These are phyloP conservation scores for Papilionanthe hybrid DNA, from an alignment of 116 monocot genomes.

Conservation along the genomic window DNA sequence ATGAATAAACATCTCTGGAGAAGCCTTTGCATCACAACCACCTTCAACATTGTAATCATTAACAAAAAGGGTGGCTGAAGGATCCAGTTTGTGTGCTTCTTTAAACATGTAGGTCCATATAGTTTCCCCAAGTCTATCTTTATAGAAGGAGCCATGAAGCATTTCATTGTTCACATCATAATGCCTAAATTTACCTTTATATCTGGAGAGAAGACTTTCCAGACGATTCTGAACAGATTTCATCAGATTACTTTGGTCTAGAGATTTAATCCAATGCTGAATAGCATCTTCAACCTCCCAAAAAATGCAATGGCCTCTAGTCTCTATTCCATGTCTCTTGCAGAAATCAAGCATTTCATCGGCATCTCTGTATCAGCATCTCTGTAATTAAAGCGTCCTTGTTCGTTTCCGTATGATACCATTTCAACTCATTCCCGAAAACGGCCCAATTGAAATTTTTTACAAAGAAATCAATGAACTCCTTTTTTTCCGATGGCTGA, in stretches of 20 bases:
- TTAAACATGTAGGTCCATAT: slow-evolving; percentile 71
- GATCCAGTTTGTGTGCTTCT: slow-evolving; percentile 54
- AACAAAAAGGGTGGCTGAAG: slow-evolving; percentile 68
- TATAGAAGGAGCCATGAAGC: slow-evolving; percentile 87
- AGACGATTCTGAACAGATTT: slow-evolving; percentile 53
- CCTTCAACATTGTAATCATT: slow-evolving; percentile 90
- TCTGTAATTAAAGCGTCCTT: slow-evolving; percentile 51
- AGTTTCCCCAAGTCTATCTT: slow-evolving; percentile 56
- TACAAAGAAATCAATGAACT: slow-evolving; percentile 71
- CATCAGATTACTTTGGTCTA: slow-evolving; percentile 43
- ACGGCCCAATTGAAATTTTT: slow-evolving; percentile 93
- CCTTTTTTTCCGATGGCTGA: slow-evolving; percentile 72
- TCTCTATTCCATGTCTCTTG: slow-evolving; percentile 39
- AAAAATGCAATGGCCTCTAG: slow-evolving; percentile 78
- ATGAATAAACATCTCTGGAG: slow-evolving; percentile 63
- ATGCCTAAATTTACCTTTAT: slow-evolving; percentile 59
- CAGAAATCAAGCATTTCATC: slow-evolving; percentile 76
- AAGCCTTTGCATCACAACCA: slow-evolving; percentile 62
- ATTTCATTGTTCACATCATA: slow-evolving; percentile 95
- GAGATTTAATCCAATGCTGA: slow-evolving; percentile 62
- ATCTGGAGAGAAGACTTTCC: slow-evolving; percentile 40
- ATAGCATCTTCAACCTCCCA: slow-evolving; percentile 80
- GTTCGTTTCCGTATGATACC: slow-evolving; percentile 64
- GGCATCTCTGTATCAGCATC: no score
- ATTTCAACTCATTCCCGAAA: slow-evolving; percentile 86